Conservation (phyloP, 2,329 filamentous ascomycete species). For the Pseudocercospora eumusae region DNA sequence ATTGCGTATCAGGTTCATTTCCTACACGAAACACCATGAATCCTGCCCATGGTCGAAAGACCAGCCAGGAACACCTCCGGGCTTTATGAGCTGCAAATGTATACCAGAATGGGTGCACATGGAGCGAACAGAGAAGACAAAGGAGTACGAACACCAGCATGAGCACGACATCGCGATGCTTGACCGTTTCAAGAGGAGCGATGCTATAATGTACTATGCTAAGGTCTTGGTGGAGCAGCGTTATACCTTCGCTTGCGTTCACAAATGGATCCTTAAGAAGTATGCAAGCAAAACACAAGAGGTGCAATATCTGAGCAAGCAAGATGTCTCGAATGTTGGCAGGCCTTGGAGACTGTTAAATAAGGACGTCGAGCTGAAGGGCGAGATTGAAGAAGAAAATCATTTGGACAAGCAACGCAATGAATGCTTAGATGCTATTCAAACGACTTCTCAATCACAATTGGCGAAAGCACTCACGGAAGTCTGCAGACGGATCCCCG, state of each 20-base stretch:
- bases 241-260: conserved; percentile 26
- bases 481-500: conserved; percentile 26
- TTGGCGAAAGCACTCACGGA: conserved; percentile 28
- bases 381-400: conserved; percentile 23
- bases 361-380: conserved; percentile 25
- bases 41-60: conserved; percentile 1
- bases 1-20: conserved; percentile 25
- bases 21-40: conserved; percentile 30
- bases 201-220: conserved; percentile 28
- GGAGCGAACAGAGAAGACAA: conserved; percentile 12
- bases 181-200: conserved; percentile 29
- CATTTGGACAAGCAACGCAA: conserved; percentile 21
- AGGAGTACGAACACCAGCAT: conserved; percentile 16
- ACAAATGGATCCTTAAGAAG: conserved; percentile 28
- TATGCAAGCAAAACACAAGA: conserved; percentile 24
- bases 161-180: conserved; percentile 28
- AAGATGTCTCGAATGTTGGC: conserved; percentile 29
- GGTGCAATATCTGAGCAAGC: conserved; percentile 23
- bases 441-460: conserved; percentile 17
- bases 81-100: conserved; percentile 29
- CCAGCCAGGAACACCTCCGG: conserved; percentile 15
- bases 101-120: conserved; percentile 32
- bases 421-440: conserved; percentile 25
- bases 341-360: conserved; percentile 27
- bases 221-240: conserved; percentile 30